Evolutionary conservation across 179 eudicot species (phyloP), one percentile per base, ranked within the genome.

Genomic region (Silene coronaria): DNA sequence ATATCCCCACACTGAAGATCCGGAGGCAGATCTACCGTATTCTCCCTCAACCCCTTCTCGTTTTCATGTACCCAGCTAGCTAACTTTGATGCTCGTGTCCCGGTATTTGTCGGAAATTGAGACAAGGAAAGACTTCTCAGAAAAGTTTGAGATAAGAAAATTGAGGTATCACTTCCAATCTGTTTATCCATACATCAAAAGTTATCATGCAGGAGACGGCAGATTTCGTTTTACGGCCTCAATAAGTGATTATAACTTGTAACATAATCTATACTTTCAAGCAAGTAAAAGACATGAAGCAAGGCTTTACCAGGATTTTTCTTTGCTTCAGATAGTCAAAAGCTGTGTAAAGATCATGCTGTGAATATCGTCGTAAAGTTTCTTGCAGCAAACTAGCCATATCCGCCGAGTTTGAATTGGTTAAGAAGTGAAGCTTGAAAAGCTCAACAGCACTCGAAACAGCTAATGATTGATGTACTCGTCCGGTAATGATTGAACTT

Each of bases 1-100:
- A 89, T 79, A 67, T 92, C 99, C 46, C 99, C 99, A 78, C 99
- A 95, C 79, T 92, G 97, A 65, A 92, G 76, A 71, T 95, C 97
- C 69, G 85, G 76, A 75, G 90, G 79, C 61, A 95, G 84, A 80
- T 85, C 73, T 64, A 86, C 78, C 61, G 66, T 85, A 13, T 84
- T 91, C 84, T 91, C 93, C 82, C 86, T 82, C 71, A 88, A 79
- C n/a, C 89, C 87, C 53, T 83, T 87, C 77, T 86, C 97, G 81
- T 79, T 89, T 74, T 88, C 88, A 60, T 72, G 78, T 70, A 92
- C 86, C 97, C 93, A 92, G 42, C 82, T 82, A 74, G 88, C 80
- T 75, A 92, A 84, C 81, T 80, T 87, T 34, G 87, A 74, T 75
- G 97, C 93, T 82, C 89, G 87, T 76, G 84, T 89, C 67, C 95